A percentile compares a stretch with the other conserved stretches of the same genome.
These are phyloP conservation scores for Saccharomyces mikatae DNA, from an alignment of 805 yeast genomes.

Conservation along the genomic window DNA sequence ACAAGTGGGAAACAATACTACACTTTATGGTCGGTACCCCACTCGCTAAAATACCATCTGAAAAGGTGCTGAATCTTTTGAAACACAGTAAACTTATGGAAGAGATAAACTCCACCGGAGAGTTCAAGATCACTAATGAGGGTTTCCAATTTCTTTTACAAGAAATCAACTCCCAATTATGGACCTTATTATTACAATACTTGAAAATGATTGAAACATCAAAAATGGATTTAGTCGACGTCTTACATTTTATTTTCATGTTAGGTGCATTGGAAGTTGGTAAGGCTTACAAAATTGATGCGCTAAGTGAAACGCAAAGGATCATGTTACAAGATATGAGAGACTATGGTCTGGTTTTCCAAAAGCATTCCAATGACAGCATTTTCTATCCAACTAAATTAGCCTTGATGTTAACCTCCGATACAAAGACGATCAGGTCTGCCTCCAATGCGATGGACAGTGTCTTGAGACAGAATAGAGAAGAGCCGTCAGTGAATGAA, in stretches of 20 bases:
- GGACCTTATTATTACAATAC: conserved; percentile 86
- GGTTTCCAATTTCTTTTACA: conserved; percentile 93
- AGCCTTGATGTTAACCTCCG: conserved; percentile 85
- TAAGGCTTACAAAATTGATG: conserved; percentile 64
- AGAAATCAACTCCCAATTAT: conserved; percentile 87
- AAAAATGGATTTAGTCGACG: conserved; percentile 94
- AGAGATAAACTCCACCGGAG: conserved; percentile 34
- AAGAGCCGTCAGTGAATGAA: conserved; percentile 3
- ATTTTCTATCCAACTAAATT: conserved; percentile 84
- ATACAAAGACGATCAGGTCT: conserved; percentile 58
- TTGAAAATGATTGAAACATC: conserved; percentile 74
- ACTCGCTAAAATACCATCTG: conserved; percentile 57
- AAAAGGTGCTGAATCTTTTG: conserved; percentile 71
- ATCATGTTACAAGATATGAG: conserved; percentile 82
- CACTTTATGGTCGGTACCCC: conserved; percentile 98
- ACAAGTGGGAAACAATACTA: conserved; percentile 88
- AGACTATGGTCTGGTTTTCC: conserved; percentile 86
- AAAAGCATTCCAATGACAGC: conserved; percentile 46
- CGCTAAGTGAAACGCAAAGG: conserved; percentile 70
- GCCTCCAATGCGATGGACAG: conserved; percentile 72
- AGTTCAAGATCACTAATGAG: conserved; percentile 69
- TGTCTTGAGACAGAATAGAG: conserved; percentile 38
- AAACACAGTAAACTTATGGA: conserved; percentile 85
- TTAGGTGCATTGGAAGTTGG: conserved; percentile 90
- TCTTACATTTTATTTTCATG: conserved; percentile 85